Evolutionary conservation across 2,329 filamentous ascomycete genomes (phyloP), one percentile per base, ranked within the genome.

Genomic region (Paecilomyces formosus): DNA sequence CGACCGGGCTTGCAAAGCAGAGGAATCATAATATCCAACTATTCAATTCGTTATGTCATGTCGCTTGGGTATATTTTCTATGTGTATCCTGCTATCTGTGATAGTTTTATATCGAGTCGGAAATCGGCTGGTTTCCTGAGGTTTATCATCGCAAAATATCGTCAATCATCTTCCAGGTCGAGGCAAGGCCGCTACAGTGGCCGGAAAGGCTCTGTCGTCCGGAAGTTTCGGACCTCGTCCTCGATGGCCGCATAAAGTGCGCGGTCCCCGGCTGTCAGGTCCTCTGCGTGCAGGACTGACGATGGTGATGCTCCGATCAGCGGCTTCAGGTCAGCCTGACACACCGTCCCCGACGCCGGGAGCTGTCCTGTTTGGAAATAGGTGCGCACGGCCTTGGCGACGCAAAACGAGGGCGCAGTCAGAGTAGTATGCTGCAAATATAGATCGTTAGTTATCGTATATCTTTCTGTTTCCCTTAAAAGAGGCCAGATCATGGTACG

Each of bases 311-410:
- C 26, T 2, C 56, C 61, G 22, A 63, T 18, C n/a, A 71, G 68
- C 4, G 70, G 69, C 18, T 68, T 31, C 18, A 68, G 60, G 56
- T 69, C 68, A n/a, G 58, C 61, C 39, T 63, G 35, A 58, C 72
- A 74, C 1, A 67, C 52, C 13, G 66, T 70, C 7, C 61, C 66
- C 5, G 60, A 26, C 0, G 57, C 54, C 6, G 72, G 72, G 39
- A 74, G 33, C 24, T 61, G 56, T 6, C 71, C 72, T 18, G 64
- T 65, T 22, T 71, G 64, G 55, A 74, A 71, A 55, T 73, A 74
- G 12, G 28, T 57, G 22, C 67, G 65, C 22, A 74, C 61, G 21
- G 55, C 56, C 49, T 62, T 62, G 49, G 70, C 71, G 55, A 57
- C 54, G 53, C 70, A 72, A 7, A 64, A 55, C 49, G 66, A 63